Conservation (phyloP, 768 basidiomycete species). For the Boletus rubroflammeus region DNA sequence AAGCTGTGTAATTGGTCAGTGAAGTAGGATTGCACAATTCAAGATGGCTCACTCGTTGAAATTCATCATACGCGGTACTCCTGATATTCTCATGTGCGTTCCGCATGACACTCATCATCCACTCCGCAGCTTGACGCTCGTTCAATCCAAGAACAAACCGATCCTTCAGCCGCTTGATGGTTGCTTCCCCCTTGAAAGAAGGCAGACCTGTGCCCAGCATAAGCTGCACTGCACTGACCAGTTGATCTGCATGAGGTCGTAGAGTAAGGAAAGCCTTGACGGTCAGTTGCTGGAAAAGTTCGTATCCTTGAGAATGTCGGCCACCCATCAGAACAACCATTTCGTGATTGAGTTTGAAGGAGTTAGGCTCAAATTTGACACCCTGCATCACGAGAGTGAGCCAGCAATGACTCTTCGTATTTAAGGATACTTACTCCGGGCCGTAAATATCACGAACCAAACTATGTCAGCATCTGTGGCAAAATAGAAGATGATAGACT, state of each 20-base stretch:
- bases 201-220: conserved; percentile 96
- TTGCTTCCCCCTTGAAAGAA: conserved; percentile 94
- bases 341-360: conserved; percentile 98
- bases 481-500: conserved; percentile 40
- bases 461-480: conserved; percentile 27
- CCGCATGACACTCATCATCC: conserved; percentile 82
- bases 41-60: conserved; percentile 66
- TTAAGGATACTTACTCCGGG: conserved; percentile 50
- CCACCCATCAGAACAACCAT: conserved; percentile 99
- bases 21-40: neutral
- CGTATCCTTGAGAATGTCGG: conserved; percentile 88
- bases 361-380: conserved; percentile 97
- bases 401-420: neutral
- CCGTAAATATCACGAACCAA: conserved; percentile 34
- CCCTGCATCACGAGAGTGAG: conserved; percentile 50
- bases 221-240: conserved; percentile 82
- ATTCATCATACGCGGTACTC: conserved; percentile 93
- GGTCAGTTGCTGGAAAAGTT: conserved; percentile 88
- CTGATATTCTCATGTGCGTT: conserved; percentile 96
- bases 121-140: conserved; percentile 91
- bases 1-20: conserved; percentile 31
- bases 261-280: conserved; percentile 97
- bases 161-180: conserved; percentile 82
- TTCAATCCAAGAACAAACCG: conserved; percentile 79
- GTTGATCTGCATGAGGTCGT: conserved; percentile 89